Evolutionary conservation across 768 basidiomycete species (phyloP).

Genomic region (Pluteus cervinus): DNA sequence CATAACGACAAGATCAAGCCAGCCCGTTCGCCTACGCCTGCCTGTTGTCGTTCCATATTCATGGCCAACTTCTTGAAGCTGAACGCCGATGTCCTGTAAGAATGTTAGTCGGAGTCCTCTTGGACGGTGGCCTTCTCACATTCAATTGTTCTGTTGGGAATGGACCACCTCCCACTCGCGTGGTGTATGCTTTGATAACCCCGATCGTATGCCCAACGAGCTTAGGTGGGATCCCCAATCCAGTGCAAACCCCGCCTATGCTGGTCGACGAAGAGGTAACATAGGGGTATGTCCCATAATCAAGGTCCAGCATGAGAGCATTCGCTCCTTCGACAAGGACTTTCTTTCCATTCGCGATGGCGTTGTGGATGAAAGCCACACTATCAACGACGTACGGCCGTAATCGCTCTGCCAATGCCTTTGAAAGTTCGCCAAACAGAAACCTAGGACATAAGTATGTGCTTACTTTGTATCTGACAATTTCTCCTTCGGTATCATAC

Average conservation of each 20-base stretch:
- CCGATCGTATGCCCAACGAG: constrained; percentile 83
- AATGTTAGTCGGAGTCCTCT: neutral
- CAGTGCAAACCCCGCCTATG: constrained; percentile 95
- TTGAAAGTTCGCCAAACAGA: neutral
- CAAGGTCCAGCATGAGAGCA: constrained; percentile 96
- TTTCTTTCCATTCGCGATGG: constrained; percentile 67
- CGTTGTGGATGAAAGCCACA: constrained; percentile 76
- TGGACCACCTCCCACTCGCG: constrained; percentile 96
- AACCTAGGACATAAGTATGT: neutral
- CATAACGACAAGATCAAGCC: constrained; percentile 96
- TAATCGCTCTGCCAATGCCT: constrained; percentile 81
- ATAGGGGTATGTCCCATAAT: constrained; percentile 96
- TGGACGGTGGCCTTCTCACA: constrained; percentile 34
- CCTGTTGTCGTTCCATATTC: constrained; percentile 95
- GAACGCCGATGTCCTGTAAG: constrained; percentile 67
- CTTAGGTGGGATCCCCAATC: constrained; percentile 93
- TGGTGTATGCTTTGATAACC: constrained; percentile 97
- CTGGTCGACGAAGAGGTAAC: constrained; percentile 93
- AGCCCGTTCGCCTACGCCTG: constrained; percentile 87
- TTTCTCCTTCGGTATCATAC: constrained; percentile 97
- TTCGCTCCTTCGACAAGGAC: constrained; percentile 97
- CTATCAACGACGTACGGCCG: constrained; percentile 89
- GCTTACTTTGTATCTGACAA: constrained; percentile 82
- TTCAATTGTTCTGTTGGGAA: constrained; percentile 96
- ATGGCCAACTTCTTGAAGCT: constrained; percentile 88